Percentiles rank a stretch among this genome's conserved stretches.
phyloP scores from a whole-genome alignment of 2,329 filamentous ascomycete species.

The Hypoxylon sp. region DNA sequence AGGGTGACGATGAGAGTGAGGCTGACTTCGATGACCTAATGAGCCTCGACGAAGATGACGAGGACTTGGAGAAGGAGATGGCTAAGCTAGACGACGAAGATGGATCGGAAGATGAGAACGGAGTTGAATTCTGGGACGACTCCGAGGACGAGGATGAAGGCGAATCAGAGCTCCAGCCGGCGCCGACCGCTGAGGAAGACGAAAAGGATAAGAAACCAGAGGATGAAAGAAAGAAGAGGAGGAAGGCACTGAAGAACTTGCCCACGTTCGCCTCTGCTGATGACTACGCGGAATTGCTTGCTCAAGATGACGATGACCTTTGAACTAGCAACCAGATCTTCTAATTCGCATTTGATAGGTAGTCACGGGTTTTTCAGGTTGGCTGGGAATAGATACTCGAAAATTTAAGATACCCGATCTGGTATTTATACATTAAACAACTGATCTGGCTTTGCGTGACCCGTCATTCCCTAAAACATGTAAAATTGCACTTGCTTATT shows the following conservation, averaged over 20 bases:
- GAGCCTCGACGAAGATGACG: constrained; percentile 63
- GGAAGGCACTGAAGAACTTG: constrained; percentile 87
- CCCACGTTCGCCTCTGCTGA: constrained; percentile 95
- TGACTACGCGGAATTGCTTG: constrained; percentile 91
- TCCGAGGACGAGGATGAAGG: constrained; percentile 58
- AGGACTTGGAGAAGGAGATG: constrained; percentile 63
- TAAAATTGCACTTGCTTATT: not conserved
- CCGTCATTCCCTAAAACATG: not conserved
- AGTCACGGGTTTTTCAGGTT: constrained; percentile 3
- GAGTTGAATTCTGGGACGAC: constrained; percentile 55
- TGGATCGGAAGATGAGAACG: constrained; percentile 59
- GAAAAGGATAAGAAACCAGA: constrained; percentile 61
- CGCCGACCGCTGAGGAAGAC: constrained; percentile 60
- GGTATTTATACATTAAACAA: constrained; percentile 18
- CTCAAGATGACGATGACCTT: constrained; percentile 69
- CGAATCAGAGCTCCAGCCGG: constrained; percentile 59
- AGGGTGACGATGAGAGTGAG: constrained; percentile 70
- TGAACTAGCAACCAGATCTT: constrained; percentile 20
- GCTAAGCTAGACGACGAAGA: constrained; percentile 58
- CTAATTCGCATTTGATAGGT: not conserved
- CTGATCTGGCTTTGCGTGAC: not conserved
- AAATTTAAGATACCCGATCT: constrained; percentile 46
- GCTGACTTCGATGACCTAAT: constrained; percentile 62
- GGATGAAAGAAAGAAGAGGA: constrained; percentile 69
- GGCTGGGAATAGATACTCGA: constrained; percentile 21